A percentile compares a stretch with the other conserved stretches of the same genome.
These are phyloP conservation scores for Parasitella parasitica DNA, from an alignment of 371 early-diverging fungal genomes.

Conservation along the genomic window DNA sequence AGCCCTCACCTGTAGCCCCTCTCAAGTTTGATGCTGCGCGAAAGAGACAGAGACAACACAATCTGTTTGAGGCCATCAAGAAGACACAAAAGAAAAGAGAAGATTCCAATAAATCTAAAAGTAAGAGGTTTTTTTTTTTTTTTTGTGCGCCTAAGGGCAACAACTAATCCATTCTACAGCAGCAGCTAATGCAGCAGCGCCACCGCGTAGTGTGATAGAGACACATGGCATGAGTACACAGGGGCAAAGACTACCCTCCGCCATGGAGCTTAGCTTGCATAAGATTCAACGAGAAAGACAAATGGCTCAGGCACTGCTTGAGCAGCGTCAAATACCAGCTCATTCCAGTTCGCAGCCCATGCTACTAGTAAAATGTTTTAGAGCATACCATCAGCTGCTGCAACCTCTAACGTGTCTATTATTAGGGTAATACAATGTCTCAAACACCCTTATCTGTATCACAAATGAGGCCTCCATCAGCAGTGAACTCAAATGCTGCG, in stretches of 20 bases:
- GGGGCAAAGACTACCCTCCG: conserved; percentile 60
- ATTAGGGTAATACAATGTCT: conserved; percentile 24
- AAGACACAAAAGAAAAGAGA: conserved; percentile 51
- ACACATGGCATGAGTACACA: conserved; percentile 44
- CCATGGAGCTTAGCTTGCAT: conserved; percentile 69
- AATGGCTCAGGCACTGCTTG: conserved; percentile 63
- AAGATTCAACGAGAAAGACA: conserved; percentile 77
- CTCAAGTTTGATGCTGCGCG: conserved; percentile 36
- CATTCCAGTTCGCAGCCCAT: conserved; percentile 11
- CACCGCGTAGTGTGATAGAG: conserved; percentile 49
- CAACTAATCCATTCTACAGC: not conserved
- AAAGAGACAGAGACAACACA: conserved; percentile 38
- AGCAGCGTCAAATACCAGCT: conserved; percentile 66
- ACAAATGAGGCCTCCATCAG: conserved; percentile 23
- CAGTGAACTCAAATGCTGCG: conserved; percentile 21
- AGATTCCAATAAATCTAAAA: conserved; percentile 38
- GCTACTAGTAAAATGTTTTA: not conserved
- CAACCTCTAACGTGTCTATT: not conserved
- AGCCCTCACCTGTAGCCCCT: not conserved
- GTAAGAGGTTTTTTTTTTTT: not conserved
- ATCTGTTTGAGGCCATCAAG: conserved; percentile 51
- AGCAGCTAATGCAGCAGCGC: conserved; percentile 17
- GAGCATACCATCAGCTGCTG: not conserved
- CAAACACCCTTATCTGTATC: conserved; percentile 17
- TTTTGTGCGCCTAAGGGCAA: not conserved